phyloP scores from a whole-genome alignment of 169 alveolate genomes.

The Babesia ovata region DNA sequence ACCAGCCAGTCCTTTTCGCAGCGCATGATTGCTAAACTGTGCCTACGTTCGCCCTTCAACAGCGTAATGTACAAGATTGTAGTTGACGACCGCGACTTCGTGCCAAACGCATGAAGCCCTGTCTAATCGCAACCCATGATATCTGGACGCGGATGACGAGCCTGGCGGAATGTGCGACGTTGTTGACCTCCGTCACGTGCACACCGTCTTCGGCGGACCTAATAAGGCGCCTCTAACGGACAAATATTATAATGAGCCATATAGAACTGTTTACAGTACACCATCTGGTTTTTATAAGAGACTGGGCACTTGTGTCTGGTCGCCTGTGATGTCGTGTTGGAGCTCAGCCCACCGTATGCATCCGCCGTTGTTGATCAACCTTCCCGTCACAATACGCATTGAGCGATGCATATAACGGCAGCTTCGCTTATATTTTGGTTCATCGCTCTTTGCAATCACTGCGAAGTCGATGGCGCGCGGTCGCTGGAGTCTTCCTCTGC shows the following conservation, averaged over 20 bases:
- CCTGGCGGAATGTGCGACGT: no score
- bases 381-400: no score
- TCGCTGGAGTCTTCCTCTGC: slow-evolving; percentile 4
- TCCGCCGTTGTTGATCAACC: no score
- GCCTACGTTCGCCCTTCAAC: slow-evolving; percentile 53
- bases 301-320: not conserved
- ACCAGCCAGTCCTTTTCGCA: slow-evolving; percentile 47
- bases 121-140: not conserved
- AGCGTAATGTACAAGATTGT: slow-evolving; percentile 72
- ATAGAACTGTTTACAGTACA: not conserved
- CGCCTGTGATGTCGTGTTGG: not conserved
- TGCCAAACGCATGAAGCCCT: slow-evolving; percentile 3
- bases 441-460: not conserved
- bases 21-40: slow-evolving; percentile 61
- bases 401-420: no score
- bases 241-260: not conserved
- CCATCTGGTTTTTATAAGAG: not conserved
- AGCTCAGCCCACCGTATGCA: not conserved
- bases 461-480: not conserved
- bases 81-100: slow-evolving; percentile 75
- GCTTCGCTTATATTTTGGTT: slow-evolving; percentile 3
- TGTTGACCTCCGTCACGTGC: no score
- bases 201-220: no score
- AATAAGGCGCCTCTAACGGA: not conserved
- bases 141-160: no score